Evolutionary conservation across 164 flowering plant species (phyloP), one percentile per base, ranked within the genome.

Genomic region (Brasenia schreberi): DNA sequence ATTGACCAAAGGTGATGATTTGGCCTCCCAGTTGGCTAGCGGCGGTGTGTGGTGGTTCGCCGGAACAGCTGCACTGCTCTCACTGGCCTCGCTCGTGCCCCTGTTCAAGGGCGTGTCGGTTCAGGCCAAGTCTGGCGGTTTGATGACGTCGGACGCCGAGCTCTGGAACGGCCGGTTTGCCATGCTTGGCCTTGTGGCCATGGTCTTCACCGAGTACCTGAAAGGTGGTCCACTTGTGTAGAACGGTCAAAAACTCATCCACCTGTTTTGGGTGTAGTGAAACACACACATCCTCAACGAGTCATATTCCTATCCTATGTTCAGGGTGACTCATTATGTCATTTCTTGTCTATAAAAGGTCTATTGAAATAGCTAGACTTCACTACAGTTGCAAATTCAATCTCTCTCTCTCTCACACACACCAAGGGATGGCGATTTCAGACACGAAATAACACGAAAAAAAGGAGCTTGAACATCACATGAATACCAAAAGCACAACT

Each of bases 161-260:
- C 4, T 89, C 64, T 87, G 85, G 91, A 92, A 92, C 42, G 96
- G 98, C 4, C 76, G 98, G 63, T 69, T 89, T 10, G 98, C 98
- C 5, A 89, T 89, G 98, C 61, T 92, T 73, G 98, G 98, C 2
- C 66, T 92, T 49, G 79, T 92, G 19, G 98, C 92, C 0, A 66
- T 92, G 75, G 90, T 88, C 17, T 83, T 92, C 69, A 92, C 98
- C 4, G 98, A 92, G 72, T 87, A 49, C 62, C 81, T 92, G 4
- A 89, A 80, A 66, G 98, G 96, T 6, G 85, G 92, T 1, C 81
- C 90, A 39, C 84, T 88, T 43, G 81, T 85, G 19, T 73, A 69
- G 56, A 49, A 49, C 12, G 53, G 1, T 49, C 56, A 9, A 49
- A 49, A 6, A 9, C 56, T 14, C 10, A 9, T 5, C 16, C 56